These are phyloP conservation scores for Monosporascus sp. DNA, from an alignment of 2,329 filamentous ascomycete species.

Conservation along the genomic window DNA sequence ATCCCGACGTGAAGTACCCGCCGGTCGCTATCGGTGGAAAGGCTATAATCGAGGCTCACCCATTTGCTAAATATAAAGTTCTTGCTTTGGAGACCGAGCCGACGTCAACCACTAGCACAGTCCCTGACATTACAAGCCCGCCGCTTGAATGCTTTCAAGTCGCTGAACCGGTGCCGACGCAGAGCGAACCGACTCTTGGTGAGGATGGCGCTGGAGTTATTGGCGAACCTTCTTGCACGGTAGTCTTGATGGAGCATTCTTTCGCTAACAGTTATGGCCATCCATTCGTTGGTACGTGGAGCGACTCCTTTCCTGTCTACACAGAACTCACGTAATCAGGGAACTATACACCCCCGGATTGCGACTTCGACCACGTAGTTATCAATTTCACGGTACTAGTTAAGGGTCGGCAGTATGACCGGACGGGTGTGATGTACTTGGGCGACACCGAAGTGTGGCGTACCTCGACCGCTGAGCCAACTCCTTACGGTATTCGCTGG, in stretches of 20 bases:
- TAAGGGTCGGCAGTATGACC: constrained; percentile 68
- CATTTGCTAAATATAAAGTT: constrained; percentile 17
- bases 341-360: constrained; percentile 60
- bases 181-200: constrained; percentile 21
- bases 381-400: constrained; percentile 74
- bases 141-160: constrained; percentile 63
- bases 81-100: constrained; percentile 4
- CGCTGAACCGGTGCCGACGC: constrained; percentile 57
- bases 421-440: constrained; percentile 70
- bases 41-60: constrained; percentile 10
- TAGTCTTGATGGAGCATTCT: constrained; percentile 63
- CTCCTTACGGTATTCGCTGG: constrained; percentile 63
- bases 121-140: constrained; percentile 7
- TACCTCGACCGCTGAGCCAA: constrained; percentile 78
- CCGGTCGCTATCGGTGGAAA: constrained; percentile 3
- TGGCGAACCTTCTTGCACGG: constrained; percentile 36
- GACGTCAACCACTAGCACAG: constrained; percentile 5
- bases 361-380: constrained; percentile 66
- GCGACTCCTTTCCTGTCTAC: neutral
- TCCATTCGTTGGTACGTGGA: constrained; percentile 61
- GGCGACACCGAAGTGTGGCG: constrained; percentile 76
- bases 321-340: constrained; percentile 35
- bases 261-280: constrained; percentile 70
- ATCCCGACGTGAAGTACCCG: constrained; percentile 10
- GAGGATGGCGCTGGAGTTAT: constrained; percentile 14